Conservation (phyloP, 495 filamentous ascomycete genomes). For the Penicillium robsamsonii region DNA sequence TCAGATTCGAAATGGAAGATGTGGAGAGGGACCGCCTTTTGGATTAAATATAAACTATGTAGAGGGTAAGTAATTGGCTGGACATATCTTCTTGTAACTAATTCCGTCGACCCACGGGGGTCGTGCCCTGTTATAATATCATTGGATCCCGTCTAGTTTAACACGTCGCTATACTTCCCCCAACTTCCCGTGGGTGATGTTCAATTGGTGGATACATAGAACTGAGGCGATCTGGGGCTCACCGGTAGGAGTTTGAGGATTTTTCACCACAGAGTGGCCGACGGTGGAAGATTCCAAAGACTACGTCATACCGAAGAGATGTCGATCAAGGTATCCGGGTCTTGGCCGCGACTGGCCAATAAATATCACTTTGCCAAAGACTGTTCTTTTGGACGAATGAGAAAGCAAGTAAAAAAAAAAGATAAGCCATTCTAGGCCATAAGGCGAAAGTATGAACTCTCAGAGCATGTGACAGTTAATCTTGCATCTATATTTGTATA, state of each 20-base stretch:
- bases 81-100: not conserved
- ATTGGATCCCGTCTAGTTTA: conserved; percentile 16
- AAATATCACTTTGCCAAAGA: not conserved
- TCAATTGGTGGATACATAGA: not conserved
- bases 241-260: not conserved
- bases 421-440: not conserved
- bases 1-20: not conserved
- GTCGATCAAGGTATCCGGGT: conserved; percentile 16
- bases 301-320: conserved; percentile 30
- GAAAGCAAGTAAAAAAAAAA: not conserved
- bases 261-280: not conserved
- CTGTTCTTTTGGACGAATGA: not conserved
- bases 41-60: not conserved
- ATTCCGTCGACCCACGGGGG: conserved; percentile 19
- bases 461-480: not conserved
- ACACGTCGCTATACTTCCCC: conserved; percentile 7
- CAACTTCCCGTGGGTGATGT: not conserved
- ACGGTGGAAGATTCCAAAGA: not conserved
- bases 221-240: conserved; percentile 1
- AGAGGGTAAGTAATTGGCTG: conserved; percentile 2
- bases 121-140: conserved; percentile 1
- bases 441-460: not conserved
- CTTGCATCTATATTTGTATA: not conserved
- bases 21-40: not conserved
- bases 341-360: conserved; percentile 1